Conservation (phyloP, 805 yeast genomes). For the Hermanozyma aechmeae region DNA sequence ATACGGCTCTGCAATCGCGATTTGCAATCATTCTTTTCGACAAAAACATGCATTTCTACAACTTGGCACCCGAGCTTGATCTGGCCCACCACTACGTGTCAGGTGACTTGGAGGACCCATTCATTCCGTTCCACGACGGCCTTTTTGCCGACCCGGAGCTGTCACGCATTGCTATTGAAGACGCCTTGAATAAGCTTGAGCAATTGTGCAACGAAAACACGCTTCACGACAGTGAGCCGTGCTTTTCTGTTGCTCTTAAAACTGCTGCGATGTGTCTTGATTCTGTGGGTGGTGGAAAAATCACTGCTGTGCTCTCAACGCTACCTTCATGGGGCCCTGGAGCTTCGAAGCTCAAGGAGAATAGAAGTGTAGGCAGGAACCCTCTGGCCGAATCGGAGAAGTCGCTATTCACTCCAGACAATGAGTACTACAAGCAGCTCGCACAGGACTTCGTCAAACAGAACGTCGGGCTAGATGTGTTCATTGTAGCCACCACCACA, state of each 20-base stretch:
- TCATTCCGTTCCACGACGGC: constrained; percentile 72
- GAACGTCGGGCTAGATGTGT: constrained; percentile 70
- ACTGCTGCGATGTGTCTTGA: constrained; percentile 57
- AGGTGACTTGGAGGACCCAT: constrained; percentile 67
- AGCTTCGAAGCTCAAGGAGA: constrained; percentile 37
- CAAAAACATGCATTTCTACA: constrained; percentile 60
- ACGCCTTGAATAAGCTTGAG: constrained; percentile 56
- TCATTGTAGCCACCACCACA: constrained; percentile 53
- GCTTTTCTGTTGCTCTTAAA: constrained; percentile 71
- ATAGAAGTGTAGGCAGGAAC: constrained; percentile 28
- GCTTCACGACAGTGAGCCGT: constrained; percentile 47
- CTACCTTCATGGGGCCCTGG: constrained; percentile 84
- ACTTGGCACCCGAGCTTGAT: constrained; percentile 47
- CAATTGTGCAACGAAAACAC: constrained; percentile 28
- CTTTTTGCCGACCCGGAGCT: constrained; percentile 73
- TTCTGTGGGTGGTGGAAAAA: constrained; percentile 74
- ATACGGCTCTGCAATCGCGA: constrained; percentile 10
- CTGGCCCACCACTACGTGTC: constrained; percentile 52
- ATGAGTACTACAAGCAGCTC: constrained; percentile 51
- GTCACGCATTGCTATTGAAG: constrained; percentile 53
- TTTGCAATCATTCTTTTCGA: constrained; percentile 74
- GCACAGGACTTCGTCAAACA: constrained; percentile 45
- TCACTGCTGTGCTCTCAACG: constrained; percentile 55
- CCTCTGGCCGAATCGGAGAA: constrained; percentile 37
- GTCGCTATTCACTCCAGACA: constrained; percentile 48